These are phyloP conservation scores for Flaveria sonorensis DNA, from an alignment of 129 eudicot genomes.

Conservation along the genomic window DNA sequence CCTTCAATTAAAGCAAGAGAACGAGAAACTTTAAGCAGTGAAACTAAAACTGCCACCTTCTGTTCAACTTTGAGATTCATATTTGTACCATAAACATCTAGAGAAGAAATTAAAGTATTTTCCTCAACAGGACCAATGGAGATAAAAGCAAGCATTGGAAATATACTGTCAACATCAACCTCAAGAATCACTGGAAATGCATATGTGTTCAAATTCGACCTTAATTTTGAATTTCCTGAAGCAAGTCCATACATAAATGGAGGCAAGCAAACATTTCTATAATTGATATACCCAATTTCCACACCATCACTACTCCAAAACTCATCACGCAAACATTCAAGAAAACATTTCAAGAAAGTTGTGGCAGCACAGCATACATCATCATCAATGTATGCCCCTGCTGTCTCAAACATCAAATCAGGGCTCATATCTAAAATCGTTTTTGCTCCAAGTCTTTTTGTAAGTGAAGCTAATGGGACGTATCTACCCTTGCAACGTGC, in stretches of 20 bases:
- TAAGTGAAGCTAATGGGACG: constrained; percentile 80
- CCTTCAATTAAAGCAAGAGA: constrained; percentile 91
- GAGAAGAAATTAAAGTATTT: constrained; percentile 32
- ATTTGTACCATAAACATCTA: constrained; percentile 41
- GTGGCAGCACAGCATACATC: constrained; percentile 97
- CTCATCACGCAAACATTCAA: constrained; percentile 86
- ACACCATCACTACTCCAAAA: constrained; percentile 88
- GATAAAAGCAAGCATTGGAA: constrained; percentile 72
- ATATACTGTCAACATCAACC: constrained; percentile 82
- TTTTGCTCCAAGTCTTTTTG: constrained; percentile 86
- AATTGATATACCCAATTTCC: constrained; percentile 63
- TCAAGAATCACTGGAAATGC: constrained; percentile 85
- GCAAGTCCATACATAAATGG: constrained; percentile 80
- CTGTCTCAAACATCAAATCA: constrained; percentile 63
- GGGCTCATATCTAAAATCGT: constrained; percentile 70
- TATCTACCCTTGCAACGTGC: constrained; percentile 98
- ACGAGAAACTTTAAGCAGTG: constrained; percentile 87
- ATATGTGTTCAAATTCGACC: constrained; percentile 90
- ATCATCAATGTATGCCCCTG: constrained; percentile 86
- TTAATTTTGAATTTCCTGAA: constrained; percentile 70
- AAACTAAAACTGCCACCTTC: constrained; percentile 81
- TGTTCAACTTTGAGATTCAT: constrained; percentile 62
- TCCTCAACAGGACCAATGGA: constrained; percentile 54
- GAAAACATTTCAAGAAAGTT: constrained; percentile 83
- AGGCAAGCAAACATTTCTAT: constrained; percentile 65